Percentiles rank a stretch among this genome's conserved stretches.
phyloP scores from a whole-genome alignment of 139 green algal species.

The Coccomyxa sp. region DNA sequence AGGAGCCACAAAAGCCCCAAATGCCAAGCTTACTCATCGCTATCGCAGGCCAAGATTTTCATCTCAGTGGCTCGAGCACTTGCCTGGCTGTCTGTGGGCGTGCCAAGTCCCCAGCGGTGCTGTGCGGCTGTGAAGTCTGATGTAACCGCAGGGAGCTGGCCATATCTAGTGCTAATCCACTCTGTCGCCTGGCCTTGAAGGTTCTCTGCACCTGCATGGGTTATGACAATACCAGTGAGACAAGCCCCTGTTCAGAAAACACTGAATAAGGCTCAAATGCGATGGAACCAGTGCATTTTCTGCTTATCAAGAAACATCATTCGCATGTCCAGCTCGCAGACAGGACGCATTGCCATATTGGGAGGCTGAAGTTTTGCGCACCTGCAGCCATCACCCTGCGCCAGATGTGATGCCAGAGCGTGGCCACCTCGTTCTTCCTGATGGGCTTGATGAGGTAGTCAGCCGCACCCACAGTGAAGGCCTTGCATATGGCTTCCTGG shows the following conservation, averaged over 20 bases:
- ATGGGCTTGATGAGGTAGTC: constrained; percentile 79
- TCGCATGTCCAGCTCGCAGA: not conserved
- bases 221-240: not conserved
- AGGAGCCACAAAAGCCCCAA: too few species aligned
- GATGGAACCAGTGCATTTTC: not conserved
- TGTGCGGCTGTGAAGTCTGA: too few species aligned
- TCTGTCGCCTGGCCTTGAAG: too few species aligned
- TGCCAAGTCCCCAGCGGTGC: too few species aligned
- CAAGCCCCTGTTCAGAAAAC: not conserved
- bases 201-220: too few species aligned
- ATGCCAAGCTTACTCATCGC: too few species aligned
- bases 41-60: too few species aligned
- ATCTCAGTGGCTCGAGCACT: too few species aligned
- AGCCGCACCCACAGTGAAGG: constrained; percentile 42
- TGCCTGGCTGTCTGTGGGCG: too few species aligned
- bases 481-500: constrained; percentile 9
- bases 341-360: not conserved
- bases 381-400: constrained; percentile 8
- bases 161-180: too few species aligned
- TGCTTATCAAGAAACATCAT: not conserved
- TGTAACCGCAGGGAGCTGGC: too few species aligned
- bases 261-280: not conserved
- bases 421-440: constrained; percentile 66
- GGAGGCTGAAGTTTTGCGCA: not conserved
- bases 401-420: constrained; percentile 70